phyloP scores from a whole-genome alignment of 495 filamentous ascomycete genomes.

The Aspergillus biplanus region DNA sequence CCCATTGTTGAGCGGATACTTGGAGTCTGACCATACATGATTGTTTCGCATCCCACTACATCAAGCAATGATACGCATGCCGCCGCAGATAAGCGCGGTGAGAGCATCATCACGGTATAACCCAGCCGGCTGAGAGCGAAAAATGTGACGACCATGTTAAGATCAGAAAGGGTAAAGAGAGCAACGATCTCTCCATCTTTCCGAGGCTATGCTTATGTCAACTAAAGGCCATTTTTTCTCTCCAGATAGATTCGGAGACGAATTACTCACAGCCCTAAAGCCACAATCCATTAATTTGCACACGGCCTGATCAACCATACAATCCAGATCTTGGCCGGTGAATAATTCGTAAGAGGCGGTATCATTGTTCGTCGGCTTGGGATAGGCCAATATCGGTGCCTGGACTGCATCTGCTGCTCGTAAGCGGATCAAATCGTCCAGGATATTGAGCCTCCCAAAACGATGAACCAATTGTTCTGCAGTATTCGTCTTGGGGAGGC shows the following conservation, averaged over 20 bases:
- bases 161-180: conserved; percentile 56
- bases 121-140: conserved; percentile 62
- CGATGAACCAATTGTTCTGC: conserved; percentile 30
- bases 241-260: background rate
- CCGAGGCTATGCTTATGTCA: conserved; percentile 23
- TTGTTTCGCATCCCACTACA: conserved; percentile 47
- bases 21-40: conserved; percentile 45
- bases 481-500: conserved; percentile 18
- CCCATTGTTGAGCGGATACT: conserved; percentile 46
- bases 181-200: conserved; percentile 49
- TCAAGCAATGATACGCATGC: conserved; percentile 57
- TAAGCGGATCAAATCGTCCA: conserved; percentile 55
- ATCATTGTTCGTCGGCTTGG: conserved; percentile 36
- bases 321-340: conserved; percentile 55
- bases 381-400: conserved; percentile 56
- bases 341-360: conserved; percentile 52
- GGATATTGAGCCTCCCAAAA: conserved; percentile 42
- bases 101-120: conserved; percentile 61
- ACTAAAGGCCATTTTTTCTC: background rate
- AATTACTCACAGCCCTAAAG: conserved; percentile 36
- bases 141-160: conserved; percentile 59
- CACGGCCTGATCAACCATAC: conserved; percentile 54
- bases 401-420: conserved; percentile 54
- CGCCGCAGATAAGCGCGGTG: conserved; percentile 55
- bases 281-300: conserved; percentile 43